These are phyloP conservation scores for Venturia carpophila DNA, from an alignment of 2,329 filamentous ascomycete species.

Conservation along the genomic window DNA sequence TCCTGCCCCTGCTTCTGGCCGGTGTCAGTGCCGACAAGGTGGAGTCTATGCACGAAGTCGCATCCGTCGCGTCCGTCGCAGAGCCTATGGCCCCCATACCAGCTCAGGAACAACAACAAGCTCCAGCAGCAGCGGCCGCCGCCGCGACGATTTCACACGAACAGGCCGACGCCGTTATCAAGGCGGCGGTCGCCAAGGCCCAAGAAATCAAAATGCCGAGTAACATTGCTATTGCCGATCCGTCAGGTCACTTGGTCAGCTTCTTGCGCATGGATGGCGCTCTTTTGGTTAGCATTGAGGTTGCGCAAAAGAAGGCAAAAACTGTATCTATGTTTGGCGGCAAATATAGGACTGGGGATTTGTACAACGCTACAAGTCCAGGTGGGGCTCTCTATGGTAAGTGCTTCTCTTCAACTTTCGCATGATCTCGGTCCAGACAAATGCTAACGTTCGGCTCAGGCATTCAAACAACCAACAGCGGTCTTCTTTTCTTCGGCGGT, in stretches of 20 bases:
- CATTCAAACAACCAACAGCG: conserved; percentile 26
- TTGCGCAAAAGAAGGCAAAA: conserved; percentile 27
- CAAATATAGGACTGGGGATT: conserved; percentile 15
- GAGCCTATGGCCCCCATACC: not conserved
- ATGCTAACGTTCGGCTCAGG: conserved; percentile 22
- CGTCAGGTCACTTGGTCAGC: conserved; percentile 26
- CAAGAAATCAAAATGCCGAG: conserved; percentile 24
- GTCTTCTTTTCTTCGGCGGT: conserved; percentile 27
- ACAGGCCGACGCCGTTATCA: conserved; percentile 25
- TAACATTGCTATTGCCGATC: conserved; percentile 28
- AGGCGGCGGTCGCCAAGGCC: conserved; percentile 24
- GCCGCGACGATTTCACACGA: conserved; percentile 9
- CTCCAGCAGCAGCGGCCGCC: not conserved
- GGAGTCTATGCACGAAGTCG: not conserved
- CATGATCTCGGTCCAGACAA: conserved; percentile 22
- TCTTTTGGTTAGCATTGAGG: conserved; percentile 26
- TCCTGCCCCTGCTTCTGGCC: conserved; percentile 9
- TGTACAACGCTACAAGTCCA: conserved; percentile 12
- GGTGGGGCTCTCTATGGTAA: conserved; percentile 16
- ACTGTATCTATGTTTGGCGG: conserved; percentile 28
- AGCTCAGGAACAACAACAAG: not conserved
- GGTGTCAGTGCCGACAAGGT: conserved; percentile 1
- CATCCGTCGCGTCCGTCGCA: not conserved
- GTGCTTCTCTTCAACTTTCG: conserved; percentile 21
- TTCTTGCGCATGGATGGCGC: conserved; percentile 29